phyloP scores from a whole-genome alignment of 441 rosid genomes.

The Erodium chrysanthum region DNA sequence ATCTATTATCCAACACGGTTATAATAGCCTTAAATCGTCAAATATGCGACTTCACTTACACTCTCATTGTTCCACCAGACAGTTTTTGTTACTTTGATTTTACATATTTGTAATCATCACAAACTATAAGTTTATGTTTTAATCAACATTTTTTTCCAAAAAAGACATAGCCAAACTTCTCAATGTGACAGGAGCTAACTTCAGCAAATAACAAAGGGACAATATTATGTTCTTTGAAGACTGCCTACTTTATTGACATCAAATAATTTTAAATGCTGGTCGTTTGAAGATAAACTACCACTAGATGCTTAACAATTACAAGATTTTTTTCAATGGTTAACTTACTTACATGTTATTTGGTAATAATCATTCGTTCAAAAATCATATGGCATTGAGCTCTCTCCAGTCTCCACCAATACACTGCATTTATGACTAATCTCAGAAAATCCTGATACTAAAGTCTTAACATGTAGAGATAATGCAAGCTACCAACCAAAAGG shows the following conservation, averaged over 20 bases:
- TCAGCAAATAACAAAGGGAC: neutral
- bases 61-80: no score
- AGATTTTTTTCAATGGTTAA: neutral
- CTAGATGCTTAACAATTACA: neutral
- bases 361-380: conserved; percentile 1
- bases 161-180: neutral
- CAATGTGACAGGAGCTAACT: neutral
- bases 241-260: conserved; percentile 4
- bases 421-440: conserved; percentile 2
- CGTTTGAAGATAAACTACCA: neutral
- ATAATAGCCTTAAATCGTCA: no score
- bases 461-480: neutral
- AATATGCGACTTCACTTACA: no score
- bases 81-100: no score
- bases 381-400: neutral
- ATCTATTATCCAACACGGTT: neutral
- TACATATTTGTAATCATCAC: neutral
- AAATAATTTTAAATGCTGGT: neutral
- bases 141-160: neutral
- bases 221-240: neutral
- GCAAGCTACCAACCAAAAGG: neutral
- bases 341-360: neutral
- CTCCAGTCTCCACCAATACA: neutral
- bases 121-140: neutral
- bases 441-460: neutral